Evolutionary conservation across 345 rosid species (phyloP).

Genomic region (Salix viminalis): DNA sequence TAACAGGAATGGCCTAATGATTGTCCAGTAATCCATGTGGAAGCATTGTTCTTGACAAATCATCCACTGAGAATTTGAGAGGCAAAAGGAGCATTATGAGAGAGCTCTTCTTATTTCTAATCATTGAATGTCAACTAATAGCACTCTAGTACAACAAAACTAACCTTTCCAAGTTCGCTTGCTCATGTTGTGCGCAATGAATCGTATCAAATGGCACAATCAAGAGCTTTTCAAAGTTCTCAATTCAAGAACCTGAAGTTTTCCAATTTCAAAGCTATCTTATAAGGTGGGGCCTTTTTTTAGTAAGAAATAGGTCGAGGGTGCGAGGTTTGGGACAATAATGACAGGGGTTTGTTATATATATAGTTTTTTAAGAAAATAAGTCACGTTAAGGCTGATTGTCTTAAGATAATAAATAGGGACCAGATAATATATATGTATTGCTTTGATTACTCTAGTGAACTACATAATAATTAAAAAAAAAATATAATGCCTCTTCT

Average conservation of each 20-base stretch:
- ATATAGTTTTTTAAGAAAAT: too few relatives aligned
- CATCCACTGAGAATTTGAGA: not conserved
- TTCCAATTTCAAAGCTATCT: not conserved
- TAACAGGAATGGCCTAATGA: not conserved
- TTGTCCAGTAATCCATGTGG: not conserved
- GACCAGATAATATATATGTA: too few relatives aligned
- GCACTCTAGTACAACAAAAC: slow-evolving; percentile 1
- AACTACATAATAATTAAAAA: too few relatives aligned
- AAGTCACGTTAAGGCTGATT: too few relatives aligned
- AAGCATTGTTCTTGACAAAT: not conserved
- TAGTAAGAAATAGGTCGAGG: too few relatives aligned
- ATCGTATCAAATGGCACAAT: not conserved
- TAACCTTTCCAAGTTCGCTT: slow-evolving; percentile 14
- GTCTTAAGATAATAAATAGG: too few relatives aligned
- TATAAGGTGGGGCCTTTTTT: not conserved
- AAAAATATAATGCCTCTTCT: too few relatives aligned
- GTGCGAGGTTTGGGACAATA: too few relatives aligned
- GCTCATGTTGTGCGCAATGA: slow-evolving; percentile 18
- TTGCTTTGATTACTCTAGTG: too few relatives aligned
- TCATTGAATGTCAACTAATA: slow-evolving; percentile 1
- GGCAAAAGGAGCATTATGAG: slow-evolving; percentile 10
- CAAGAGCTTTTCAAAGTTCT: slow-evolving; percentile 30
- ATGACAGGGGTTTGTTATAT: too few relatives aligned
- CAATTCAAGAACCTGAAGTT: not conserved
- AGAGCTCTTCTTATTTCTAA: not conserved